phyloP scores from a whole-genome alignment of 148 eudicot genomes.

The Salicornia ramosissima region DNA sequence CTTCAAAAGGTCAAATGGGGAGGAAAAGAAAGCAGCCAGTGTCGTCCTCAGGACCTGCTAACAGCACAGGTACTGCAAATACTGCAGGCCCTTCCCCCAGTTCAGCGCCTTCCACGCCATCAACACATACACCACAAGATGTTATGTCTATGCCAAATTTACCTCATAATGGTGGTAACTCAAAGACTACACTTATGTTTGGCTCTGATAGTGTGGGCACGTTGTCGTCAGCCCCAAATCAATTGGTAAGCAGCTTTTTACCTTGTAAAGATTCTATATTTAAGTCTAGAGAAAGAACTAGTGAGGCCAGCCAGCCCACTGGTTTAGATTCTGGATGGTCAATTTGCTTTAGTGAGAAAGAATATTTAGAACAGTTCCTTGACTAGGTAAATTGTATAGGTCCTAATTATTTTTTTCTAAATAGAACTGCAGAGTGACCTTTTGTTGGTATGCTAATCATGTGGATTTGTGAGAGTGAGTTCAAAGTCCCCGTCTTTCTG shows the following conservation, averaged over 20 bases:
- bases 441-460: neutral
- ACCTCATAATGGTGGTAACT: conserved; percentile 45
- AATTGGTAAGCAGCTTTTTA: conserved; percentile 53
- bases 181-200: conserved; percentile 72
- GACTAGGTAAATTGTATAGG: neutral
- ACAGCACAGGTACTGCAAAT: conserved; percentile 97
- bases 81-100: conserved; percentile 94
- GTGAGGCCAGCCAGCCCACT: neutral
- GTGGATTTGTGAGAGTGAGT: neutral
- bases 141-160: conserved; percentile 79
- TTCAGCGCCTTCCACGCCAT: conserved; percentile 95
- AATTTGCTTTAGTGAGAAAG: neutral
- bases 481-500: neutral
- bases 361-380: neutral
- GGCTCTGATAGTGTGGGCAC: conserved; percentile 55
- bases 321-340: neutral
- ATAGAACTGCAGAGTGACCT: too few relatives aligned
- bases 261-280: conserved; percentile 4
- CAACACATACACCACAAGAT: conserved; percentile 91
- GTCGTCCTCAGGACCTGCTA: conserved; percentile 93
- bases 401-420: too few relatives aligned
- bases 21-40: conserved; percentile 90
- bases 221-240: conserved; percentile 69
- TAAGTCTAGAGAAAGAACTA: neutral
- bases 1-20: conserved; percentile 72